These are phyloP conservation scores for Hymenotorrendiella dingleyae DNA, from an alignment of 2,329 filamentous ascomycete species.

Conservation along the genomic window DNA sequence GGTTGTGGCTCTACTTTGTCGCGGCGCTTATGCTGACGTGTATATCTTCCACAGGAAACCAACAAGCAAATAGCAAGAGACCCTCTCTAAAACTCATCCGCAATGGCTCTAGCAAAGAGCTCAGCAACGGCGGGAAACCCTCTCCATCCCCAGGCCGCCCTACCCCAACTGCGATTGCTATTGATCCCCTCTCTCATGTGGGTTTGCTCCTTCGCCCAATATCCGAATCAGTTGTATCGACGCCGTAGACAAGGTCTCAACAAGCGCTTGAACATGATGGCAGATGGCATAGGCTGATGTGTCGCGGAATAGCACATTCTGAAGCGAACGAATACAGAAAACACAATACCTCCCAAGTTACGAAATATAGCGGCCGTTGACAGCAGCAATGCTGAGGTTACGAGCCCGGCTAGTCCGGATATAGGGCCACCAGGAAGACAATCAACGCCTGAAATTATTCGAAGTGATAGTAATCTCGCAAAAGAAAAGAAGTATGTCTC, in stretches of 20 bases:
- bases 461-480: slow-evolving; percentile 25
- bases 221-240: background rate
- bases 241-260: too few species aligned
- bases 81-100: slow-evolving; percentile 23
- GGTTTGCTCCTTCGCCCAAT: background rate
- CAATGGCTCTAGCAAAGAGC: slow-evolving; percentile 23
- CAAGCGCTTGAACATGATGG: too few species aligned
- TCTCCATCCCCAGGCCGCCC: slow-evolving; percentile 11
- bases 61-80: slow-evolving; percentile 23
- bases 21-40: slow-evolving; percentile 22
- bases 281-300: slow-evolving; percentile 18
- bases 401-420: slow-evolving; percentile 21
- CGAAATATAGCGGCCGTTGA: slow-evolving; percentile 48
- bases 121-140: slow-evolving; percentile 17
- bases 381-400: slow-evolving; percentile 33
- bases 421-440: slow-evolving; percentile 31
- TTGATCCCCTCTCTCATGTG: slow-evolving; percentile 60
- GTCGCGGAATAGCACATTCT: slow-evolving; percentile 46
- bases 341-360: slow-evolving; percentile 45
- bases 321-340: slow-evolving; percentile 60
- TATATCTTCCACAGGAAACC: slow-evolving; percentile 18
- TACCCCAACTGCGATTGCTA: slow-evolving; percentile 35
- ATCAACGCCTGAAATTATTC: slow-evolving; percentile 26
- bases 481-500: slow-evolving; percentile 62
- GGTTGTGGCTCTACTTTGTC: slow-evolving; percentile 7